Conservation (phyloP, 1,284 basidiomycete species). For the Laetiporus sulphureus region DNA sequence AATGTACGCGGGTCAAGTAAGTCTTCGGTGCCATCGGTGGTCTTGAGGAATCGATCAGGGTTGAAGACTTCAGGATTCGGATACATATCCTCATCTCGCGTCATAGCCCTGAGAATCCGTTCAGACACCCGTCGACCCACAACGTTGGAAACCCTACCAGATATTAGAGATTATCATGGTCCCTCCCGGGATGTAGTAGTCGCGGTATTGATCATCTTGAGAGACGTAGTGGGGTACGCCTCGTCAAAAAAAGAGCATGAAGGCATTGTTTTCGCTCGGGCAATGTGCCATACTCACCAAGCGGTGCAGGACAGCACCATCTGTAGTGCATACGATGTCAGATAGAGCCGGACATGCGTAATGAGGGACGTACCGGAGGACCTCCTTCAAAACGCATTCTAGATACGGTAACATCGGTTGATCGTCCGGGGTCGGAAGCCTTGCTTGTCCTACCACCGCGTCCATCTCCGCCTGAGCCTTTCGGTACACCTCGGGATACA, state of each 20-base stretch:
- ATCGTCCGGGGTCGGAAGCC: slow-evolving; percentile 43
- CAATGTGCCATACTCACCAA: slow-evolving; percentile 11
- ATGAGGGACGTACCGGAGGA: slow-evolving; percentile 32
- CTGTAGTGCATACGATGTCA: slow-evolving; percentile 5
- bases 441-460: slow-evolving; percentile 34
- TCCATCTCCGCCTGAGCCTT: slow-evolving; percentile 53
- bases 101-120: neutral
- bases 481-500: slow-evolving; percentile 39
- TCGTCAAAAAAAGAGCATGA: neutral
- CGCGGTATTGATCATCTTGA: slow-evolving; percentile 44
- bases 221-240: slow-evolving; percentile 43
- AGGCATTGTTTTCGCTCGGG: neutral
- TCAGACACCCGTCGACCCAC: neutral
- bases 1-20: neutral
- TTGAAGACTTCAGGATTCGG: slow-evolving; percentile 1
- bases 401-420: slow-evolving; percentile 45
- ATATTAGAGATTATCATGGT: slow-evolving; percentile 42
- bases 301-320: slow-evolving; percentile 18
- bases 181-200: slow-evolving; percentile 38
- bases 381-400: slow-evolving; percentile 42
- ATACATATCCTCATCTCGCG: neutral
- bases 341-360: neutral
- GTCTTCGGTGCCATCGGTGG: neutral
- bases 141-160: slow-evolving; percentile 25
- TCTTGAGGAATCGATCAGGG: slow-evolving; percentile 1